Conservation (phyloP, 805 yeast species). For the Zygosaccharomyces lentus region DNA sequence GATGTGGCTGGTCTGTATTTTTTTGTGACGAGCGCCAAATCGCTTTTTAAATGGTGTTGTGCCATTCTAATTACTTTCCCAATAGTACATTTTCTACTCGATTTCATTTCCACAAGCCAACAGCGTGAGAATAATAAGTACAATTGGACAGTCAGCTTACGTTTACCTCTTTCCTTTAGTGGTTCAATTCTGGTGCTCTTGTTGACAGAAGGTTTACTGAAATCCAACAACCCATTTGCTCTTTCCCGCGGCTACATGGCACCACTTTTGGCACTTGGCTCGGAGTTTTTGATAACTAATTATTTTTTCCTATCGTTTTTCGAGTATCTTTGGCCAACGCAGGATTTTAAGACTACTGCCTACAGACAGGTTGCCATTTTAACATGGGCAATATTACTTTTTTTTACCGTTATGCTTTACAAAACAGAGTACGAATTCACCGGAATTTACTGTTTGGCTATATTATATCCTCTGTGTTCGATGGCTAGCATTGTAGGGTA, state of each 20-base stretch:
- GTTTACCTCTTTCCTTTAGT: conserved; percentile 57
- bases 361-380: conserved; percentile 50
- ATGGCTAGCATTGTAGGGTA: conserved; percentile 50
- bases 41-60: conserved; percentile 50
- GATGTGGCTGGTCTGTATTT: conserved; percentile 60
- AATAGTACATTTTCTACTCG: conserved; percentile 43
- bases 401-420: conserved; percentile 47
- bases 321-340: conserved; percentile 42
- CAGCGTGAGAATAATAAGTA: conserved; percentile 49
- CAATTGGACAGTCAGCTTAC: conserved; percentile 37
- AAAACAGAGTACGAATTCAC: conserved; percentile 42
- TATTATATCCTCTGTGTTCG: conserved; percentile 46
- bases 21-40: conserved; percentile 47
- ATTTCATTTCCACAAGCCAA: conserved; percentile 42
- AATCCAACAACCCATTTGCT: conserved; percentile 43
- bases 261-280: conserved; percentile 47
- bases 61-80: conserved; percentile 54
- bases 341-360: conserved; percentile 56
- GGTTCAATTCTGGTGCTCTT: conserved; percentile 41
- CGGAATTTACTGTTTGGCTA: conserved; percentile 49
- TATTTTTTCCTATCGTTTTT: conserved; percentile 47
- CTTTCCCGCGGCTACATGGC: conserved; percentile 48
- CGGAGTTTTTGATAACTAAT: conserved; percentile 49
- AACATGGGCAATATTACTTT: conserved; percentile 54
- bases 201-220: conserved; percentile 40